Evolutionary conservation across 352 stramenopile genomes (phyloP).

Genomic region (Phytophthora boehmeriae): DNA sequence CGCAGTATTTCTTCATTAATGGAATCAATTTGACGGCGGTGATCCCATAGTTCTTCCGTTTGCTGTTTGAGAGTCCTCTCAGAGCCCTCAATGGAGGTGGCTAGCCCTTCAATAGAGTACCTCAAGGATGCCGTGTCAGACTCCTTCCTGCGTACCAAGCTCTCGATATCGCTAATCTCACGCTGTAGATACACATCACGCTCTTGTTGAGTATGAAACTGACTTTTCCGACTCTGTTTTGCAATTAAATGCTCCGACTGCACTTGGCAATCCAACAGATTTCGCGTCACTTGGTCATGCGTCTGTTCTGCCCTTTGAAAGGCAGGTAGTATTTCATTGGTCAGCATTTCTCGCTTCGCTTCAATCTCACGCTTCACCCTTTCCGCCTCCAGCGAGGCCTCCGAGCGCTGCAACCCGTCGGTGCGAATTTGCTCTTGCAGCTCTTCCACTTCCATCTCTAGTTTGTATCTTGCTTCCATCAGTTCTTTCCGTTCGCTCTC

Average conservation of each 20-base stretch:
- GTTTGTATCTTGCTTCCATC: constrained; percentile 76
- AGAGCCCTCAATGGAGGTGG: constrained; percentile 43
- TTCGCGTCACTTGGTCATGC: constrained; percentile 88
- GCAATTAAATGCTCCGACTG: constrained; percentile 93
- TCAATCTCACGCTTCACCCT: constrained; percentile 63
- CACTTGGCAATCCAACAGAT: constrained; percentile 59
- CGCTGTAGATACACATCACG: constrained; percentile 87
- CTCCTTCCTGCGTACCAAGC: constrained; percentile 63
- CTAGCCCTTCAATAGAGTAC: constrained; percentile 50
- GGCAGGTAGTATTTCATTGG: constrained; percentile 56
- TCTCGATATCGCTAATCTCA: constrained; percentile 75
- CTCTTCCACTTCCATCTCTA: constrained; percentile 85
- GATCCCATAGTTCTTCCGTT: constrained; percentile 52
- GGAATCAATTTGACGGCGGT: constrained; percentile 58
- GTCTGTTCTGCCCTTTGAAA: constrained; percentile 51
- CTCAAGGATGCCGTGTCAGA: constrained; percentile 49
- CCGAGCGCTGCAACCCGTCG: constrained; percentile 51
- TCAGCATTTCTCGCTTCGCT: constrained; percentile 53
- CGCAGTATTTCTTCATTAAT: constrained; percentile 58
- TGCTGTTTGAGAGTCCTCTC: constrained; percentile 56
- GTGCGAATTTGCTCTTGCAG: constrained; percentile 62
- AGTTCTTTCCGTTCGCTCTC: constrained; percentile 81
- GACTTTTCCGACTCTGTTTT: constrained; percentile 95
- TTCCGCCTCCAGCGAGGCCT: constrained; percentile 56
- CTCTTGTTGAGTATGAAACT: constrained; percentile 94